Percentiles rank a stretch among this genome's conserved stretches.
phyloP scores from a whole-genome alignment of 345 rosid genomes.

The Aquilaria malaccensis region DNA sequence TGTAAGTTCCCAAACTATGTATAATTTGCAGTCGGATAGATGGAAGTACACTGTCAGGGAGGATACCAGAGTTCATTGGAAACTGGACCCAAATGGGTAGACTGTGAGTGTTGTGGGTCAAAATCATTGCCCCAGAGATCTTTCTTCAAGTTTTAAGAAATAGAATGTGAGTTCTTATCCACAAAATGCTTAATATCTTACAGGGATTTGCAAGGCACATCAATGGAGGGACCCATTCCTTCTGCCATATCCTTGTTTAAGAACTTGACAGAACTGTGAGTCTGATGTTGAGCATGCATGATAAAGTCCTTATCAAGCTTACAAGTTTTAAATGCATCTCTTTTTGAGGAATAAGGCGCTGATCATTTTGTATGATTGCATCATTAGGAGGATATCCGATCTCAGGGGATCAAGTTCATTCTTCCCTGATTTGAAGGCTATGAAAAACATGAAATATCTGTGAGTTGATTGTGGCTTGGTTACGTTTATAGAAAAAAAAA shows the following conservation, averaged over 20 bases:
- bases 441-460: conserved; percentile 25
- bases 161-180: not conserved
- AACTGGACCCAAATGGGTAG: conserved; percentile 57
- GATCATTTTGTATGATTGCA: not conserved
- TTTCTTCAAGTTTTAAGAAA: not conserved
- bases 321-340: not conserved
- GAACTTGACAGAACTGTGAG: conserved; percentile 55
- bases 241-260: conserved; percentile 42
- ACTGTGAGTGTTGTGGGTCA: conserved; percentile 41
- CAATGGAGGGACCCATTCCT: conserved; percentile 91
- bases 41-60: conserved; percentile 66
- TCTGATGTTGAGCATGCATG: not conserved
- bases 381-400: conserved; percentile 61
- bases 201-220: conserved; percentile 79
- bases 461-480: conserved; percentile 29
- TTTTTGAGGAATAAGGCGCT: not conserved
- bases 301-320: not conserved
- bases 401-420: conserved; percentile 37
- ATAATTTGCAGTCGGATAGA: conserved; percentile 57
- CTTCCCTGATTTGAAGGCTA: conserved; percentile 42
- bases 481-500: no score
- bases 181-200: conserved; percentile 6
- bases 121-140: not conserved
- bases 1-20: not conserved
- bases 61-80: conserved; percentile 72